These are phyloP conservation scores for Psidium guajava DNA, from an alignment of 345 rosid species.

Conservation along the genomic window DNA sequence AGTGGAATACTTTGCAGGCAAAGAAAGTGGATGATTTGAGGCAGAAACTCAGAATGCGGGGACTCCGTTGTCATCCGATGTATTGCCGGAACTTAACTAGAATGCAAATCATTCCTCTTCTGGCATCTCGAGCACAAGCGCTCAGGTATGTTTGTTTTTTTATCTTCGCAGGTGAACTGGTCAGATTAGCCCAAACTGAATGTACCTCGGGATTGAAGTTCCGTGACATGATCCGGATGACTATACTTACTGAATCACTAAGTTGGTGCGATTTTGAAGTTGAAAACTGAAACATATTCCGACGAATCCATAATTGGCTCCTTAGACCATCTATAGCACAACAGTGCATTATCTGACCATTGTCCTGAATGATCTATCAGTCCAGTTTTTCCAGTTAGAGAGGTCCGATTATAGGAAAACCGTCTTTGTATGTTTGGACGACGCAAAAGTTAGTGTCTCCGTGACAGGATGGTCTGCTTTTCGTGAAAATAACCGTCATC, in stretches of 20 bases:
- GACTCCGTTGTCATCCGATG: slow-evolving; percentile 97
- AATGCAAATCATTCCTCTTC: slow-evolving; percentile 76
- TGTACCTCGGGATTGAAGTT: background rate
- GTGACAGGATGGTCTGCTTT: background rate
- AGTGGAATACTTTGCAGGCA: slow-evolving; percentile 35
- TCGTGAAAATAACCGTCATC: background rate
- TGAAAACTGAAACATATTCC: background rate
- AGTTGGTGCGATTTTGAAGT: background rate
- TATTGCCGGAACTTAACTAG: slow-evolving; percentile 78
- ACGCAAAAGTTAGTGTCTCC: background rate
- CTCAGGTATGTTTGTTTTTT: slow-evolving; percentile 43
- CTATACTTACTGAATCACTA: background rate
- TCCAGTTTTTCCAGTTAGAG: background rate
- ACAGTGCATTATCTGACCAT: background rate
- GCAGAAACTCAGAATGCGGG: slow-evolving; percentile 87
- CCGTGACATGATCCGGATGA: background rate
- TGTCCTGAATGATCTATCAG: background rate
- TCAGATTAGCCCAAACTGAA: background rate
- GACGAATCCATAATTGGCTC: background rate
- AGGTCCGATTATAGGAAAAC: background rate
- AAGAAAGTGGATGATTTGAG: slow-evolving; percentile 76
- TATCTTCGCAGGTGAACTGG: background rate
- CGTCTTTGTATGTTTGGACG: background rate
- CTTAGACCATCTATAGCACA: background rate
- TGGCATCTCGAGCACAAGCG: slow-evolving; percentile 91